Conservation (phyloP, 1,139 yeast genomes). For the Suhomyces bolitotheri region DNA sequence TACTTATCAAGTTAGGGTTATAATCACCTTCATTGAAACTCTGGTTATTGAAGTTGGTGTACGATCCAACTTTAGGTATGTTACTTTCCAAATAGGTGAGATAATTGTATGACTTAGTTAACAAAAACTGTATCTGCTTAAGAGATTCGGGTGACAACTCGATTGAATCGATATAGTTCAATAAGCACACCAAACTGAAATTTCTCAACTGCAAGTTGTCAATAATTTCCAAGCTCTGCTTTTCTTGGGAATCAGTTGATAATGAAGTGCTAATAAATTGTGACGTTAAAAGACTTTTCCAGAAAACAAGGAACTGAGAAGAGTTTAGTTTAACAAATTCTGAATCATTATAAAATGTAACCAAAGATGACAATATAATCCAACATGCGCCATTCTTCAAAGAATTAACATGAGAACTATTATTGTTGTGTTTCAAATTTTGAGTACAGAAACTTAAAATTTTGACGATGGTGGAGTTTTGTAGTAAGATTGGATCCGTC, state of each 20-base stretch:
- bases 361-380: conserved; percentile 75
- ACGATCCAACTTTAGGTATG: conserved; percentile 34
- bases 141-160: conserved; percentile 45
- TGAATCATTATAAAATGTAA: conserved; percentile 45
- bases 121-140: conserved; percentile 44
- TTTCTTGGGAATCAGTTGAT: conserved; percentile 20
- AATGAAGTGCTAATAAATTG: conserved; percentile 40
- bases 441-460: conserved; percentile 51
- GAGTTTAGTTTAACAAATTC: conserved; percentile 68
- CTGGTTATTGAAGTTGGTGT: conserved; percentile 34
- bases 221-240: conserved; percentile 32
- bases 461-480: conserved; percentile 44
- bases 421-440: conserved; percentile 40
- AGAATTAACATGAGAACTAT: conserved; percentile 21
- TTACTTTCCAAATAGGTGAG: conserved; percentile 44
- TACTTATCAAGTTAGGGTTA: conserved; percentile 33
- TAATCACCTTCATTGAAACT: conserved; percentile 33
- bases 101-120: conserved; percentile 46
- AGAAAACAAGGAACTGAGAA: conserved; percentile 71
- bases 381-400: conserved; percentile 49
- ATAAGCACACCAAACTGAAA: conserved; percentile 42
- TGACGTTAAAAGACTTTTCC: conserved; percentile 78
- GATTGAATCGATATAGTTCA: conserved; percentile 41
- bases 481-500: conserved; percentile 39
- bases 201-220: conserved; percentile 44